These are phyloP conservation scores for Malania oleifera DNA, from an alignment of 164 flowering plant genomes.

Conservation along the genomic window DNA sequence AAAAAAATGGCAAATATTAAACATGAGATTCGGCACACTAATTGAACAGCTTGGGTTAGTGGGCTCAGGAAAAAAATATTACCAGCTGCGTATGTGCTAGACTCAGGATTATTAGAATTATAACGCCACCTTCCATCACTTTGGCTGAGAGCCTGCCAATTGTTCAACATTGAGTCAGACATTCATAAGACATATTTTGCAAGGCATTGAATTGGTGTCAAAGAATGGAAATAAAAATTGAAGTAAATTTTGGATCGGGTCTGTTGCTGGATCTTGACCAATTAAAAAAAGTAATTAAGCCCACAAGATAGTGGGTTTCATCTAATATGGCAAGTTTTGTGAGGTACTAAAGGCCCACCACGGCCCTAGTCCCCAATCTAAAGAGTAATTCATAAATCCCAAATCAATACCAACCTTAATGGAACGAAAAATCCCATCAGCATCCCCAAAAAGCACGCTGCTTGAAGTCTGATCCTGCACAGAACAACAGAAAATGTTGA, in stretches of 20 bases:
- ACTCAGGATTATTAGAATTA: constrained; percentile 68
- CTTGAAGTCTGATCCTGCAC: constrained; percentile 55
- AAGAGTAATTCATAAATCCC: not conserved
- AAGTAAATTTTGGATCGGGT: no score
- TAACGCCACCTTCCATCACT: constrained; percentile 98
- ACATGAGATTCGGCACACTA: not conserved
- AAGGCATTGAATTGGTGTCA: not conserved
- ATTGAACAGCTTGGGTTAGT: not conserved
- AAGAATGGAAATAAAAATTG: not conserved
- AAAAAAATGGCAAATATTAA: not conserved
- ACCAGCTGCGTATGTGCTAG: constrained; percentile 93
- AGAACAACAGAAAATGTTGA: not conserved
- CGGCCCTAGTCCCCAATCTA: not conserved
- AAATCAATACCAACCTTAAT: constrained; percentile 57
- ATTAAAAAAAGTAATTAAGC: not conserved
- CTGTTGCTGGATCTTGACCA: no score
- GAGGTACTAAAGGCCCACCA: not conserved
- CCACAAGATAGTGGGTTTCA: constrained; percentile 3
- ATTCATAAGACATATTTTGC: not conserved
- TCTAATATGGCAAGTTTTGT: not conserved
- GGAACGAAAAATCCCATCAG: constrained; percentile 68
- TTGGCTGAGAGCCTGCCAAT: constrained; percentile 77
- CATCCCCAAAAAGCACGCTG: constrained; percentile 52
- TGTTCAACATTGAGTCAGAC: not conserved
- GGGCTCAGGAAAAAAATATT: constrained; percentile 11